Evolutionary conservation across 2,329 filamentous ascomycete genomes (phyloP).

Genomic region (Penicillium sp.): DNA sequence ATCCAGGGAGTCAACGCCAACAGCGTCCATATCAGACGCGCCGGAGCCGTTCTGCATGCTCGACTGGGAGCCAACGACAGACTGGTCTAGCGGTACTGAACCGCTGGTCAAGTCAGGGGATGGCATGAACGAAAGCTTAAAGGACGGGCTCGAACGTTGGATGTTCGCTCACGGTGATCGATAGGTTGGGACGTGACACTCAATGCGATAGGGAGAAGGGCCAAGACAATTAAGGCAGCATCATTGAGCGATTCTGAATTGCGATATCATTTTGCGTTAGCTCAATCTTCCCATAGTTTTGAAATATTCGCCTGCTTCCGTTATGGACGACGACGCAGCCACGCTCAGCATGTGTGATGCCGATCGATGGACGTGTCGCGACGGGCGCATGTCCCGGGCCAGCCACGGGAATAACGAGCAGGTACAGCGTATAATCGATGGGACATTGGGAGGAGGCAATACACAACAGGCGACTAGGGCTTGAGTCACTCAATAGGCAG

Average conservation of each 20-base stretch:
- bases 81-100: slow-evolving; percentile 27
- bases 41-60: slow-evolving; percentile 30
- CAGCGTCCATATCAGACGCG: slow-evolving; percentile 22
- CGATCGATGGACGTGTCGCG: slow-evolving; percentile 24
- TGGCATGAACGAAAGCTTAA: slow-evolving; percentile 32
- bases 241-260: slow-evolving; percentile 28
- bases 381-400: slow-evolving; percentile 15
- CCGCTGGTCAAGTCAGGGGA: slow-evolving; percentile 35
- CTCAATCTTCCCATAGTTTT: not conserved
- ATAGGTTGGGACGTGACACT: slow-evolving; percentile 23
- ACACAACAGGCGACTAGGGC: not conserved
- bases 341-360: slow-evolving; percentile 7
- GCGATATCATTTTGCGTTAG: slow-evolving; percentile 11
- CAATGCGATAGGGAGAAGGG: slow-evolving; percentile 28
- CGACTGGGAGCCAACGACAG: slow-evolving; percentile 26
- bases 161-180: slow-evolving; percentile 25
- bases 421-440: not conserved
- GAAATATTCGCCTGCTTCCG: not conserved
- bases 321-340: slow-evolving; percentile 15
- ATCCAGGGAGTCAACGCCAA: slow-evolving; percentile 27
- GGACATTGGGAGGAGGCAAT: not conserved
- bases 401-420: slow-evolving; percentile 1
- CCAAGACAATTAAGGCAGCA: slow-evolving; percentile 32
- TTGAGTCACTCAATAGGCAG: slow-evolving; percentile 7
- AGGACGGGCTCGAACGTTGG: slow-evolving; percentile 10